Base-by-base conservation (phyloP, 495 filamentous ascomycete species). In the Trichoderma erinaceum region DNA sequence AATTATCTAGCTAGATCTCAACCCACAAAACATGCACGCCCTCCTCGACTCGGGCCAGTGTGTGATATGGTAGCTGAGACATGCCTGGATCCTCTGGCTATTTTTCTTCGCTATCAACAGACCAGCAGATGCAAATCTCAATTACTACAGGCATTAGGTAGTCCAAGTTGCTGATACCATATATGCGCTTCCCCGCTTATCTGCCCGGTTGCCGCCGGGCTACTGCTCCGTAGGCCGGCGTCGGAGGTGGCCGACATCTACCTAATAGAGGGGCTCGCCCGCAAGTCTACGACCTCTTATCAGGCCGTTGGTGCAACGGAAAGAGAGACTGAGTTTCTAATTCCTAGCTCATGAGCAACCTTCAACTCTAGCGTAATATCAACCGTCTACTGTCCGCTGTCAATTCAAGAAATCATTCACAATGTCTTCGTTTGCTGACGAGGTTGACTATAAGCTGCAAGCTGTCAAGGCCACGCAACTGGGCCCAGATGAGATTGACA, bases 401-500 rank as follows among this genome's bases (percentile, higher is more conserved):
- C 65, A 46, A 38, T 23, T 6, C 44, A 38, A 16, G 29, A 4
- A 10, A 1, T 41, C 35, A 15, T 18, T 4, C 25, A 50, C 43
- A 23, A 41, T 67, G 23, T 46, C 56, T 46, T 67, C 67, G 63
- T 72, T 73, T 68, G 74, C 75, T 25, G 78, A 66, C 48, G 65
- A 79, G 23, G 74, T 73, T 66, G 76, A 71, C 48, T 85, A 85
- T 70, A 75, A 81, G 67, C 70, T 85, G 1, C 79, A 83, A 43
- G 71, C 78, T 66, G 78, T 85, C 68, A 70, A 77, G 70, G 81
- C 77, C 21, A 83, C 81, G 13, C 70, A 69, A 8, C 74, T 90
- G 66, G 76, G 84, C 68, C 71, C 84, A 50, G 81, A 82, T 25
- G 79, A 89, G 46, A 94, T 93, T 70, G 88, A 93, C 76, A 74